Base-by-base conservation (phyloP, 2,329 filamentous ascomycete genomes). In the Cercospora citrullina region DNA sequence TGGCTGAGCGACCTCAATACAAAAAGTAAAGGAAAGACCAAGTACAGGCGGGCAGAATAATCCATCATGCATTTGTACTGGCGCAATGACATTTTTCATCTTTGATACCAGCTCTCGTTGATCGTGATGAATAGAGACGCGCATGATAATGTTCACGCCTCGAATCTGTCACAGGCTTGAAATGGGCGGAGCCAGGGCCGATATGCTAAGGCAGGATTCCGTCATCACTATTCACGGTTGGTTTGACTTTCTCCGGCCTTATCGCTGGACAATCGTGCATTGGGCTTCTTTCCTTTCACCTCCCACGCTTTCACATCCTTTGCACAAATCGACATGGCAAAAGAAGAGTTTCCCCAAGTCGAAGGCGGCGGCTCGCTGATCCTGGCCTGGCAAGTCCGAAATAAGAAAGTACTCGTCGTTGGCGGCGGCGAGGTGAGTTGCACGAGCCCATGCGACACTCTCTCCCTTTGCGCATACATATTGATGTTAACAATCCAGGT, bases 351-450 rank as follows among this genome's bases (percentile, higher is more conserved):
- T 77, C 93, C 94, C 66, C 85, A 90, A 71, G 87, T 98, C 30
- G 90, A 97, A 80, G 92, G 93, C 66, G 94, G 94, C 62, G 95
- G 94, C 68, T 98, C 94, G 69, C 83, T 99, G 72, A 95, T 99
- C 71, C 84, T 99, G 63, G 95, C 95, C 77, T 99, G 94, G 94
- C 95, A 98, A 82, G 90, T 97, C 75, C 91, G 89, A 77, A 90
- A 90, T 79, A 97, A 96, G 81, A 88, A 89, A 72, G 90, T 98
- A 16, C 83, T 99, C n/a, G 91, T 99, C 4, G 88, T 99, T 7
- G 95, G 95, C 72, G 95, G 95, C 75, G 95, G 95, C 80, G 94
- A 98, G 86, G 94, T 96, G 83, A 73, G 87, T 64, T 23, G 48
- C 68, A 39, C 21, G 18, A 55, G 28, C 21, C 30, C 48, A 36